Percentiles rank a stretch among this genome's conserved stretches.
Evolutionary conservation across 768 basidiomycete species (phyloP).

Genomic region (Calocybe indica): DNA sequence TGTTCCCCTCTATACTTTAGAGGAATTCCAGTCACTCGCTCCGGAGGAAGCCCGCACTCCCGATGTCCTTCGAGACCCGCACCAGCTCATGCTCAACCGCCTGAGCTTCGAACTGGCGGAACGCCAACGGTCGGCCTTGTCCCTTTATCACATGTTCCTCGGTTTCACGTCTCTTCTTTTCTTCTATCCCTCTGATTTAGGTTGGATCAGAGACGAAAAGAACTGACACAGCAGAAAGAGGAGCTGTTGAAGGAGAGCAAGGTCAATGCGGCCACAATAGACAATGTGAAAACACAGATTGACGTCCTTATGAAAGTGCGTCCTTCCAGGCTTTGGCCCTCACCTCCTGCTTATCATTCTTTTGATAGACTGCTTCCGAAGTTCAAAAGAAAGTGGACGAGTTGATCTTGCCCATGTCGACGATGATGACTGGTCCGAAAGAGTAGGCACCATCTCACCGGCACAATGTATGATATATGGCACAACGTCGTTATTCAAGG

Average conservation of each 20-base stretch:
- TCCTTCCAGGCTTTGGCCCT: slow-evolving; percentile 3
- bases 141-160: slow-evolving; percentile 9
- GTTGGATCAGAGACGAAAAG: slow-evolving; percentile 64
- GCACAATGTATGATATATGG: too few relatives aligned
- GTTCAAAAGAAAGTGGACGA: slow-evolving; percentile 74
- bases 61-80: slow-evolving; percentile 60
- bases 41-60: slow-evolving; percentile 60
- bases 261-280: slow-evolving; percentile 63
- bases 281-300: slow-evolving; percentile 73
- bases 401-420: slow-evolving; percentile 43
- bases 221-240: slow-evolving; percentile 66
- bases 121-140: slow-evolving; percentile 64
- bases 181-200: slow-evolving; percentile 28
- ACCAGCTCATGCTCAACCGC: slow-evolving; percentile 84
- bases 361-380: slow-evolving; percentile 56
- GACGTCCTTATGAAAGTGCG: slow-evolving; percentile 69
- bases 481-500: not conserved
- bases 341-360: slow-evolving; percentile 8
- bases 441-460: too few relatives aligned
- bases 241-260: slow-evolving; percentile 78
- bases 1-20: slow-evolving; percentile 63
- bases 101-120: slow-evolving; percentile 84
- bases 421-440: not conserved
- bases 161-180: not conserved
- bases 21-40: slow-evolving; percentile 65